Base-by-base conservation (phyloP, 129 eudicot species). In the Artemisia tridentata region DNA sequence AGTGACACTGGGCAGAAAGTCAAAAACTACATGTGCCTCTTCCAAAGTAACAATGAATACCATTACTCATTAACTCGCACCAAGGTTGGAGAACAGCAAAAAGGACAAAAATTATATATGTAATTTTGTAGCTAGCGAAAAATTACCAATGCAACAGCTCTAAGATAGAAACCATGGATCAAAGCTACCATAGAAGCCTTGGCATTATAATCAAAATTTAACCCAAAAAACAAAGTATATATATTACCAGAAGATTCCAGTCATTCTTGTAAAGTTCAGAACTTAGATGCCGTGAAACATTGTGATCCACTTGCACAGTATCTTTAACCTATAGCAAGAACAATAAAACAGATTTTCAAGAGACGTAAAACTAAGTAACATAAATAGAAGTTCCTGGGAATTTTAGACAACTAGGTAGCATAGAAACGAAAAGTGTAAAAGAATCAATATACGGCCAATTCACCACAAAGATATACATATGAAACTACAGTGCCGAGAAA, bases 261-360 rank as follows among this genome's bases (percentile, higher is more conserved):
- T 92, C 98, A 12, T 68, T 78, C 53, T 51, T 68, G 74, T 54
- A 46, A 72, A 92, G 96, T 67, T 92, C 98, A 67, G 67, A 57
- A 21, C 66, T 57, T 75, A 92, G 75, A 81, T 92, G 98, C 78
- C 98, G 87, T 81, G 96, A 83, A 60, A 92, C 98, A 74, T 92
- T 92, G 81, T 87, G 78, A 85, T 92, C 98, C 77, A 92, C 98
- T 86, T 86, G 85, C 68, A 92, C 84, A 14, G 96, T 92, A 78
- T 92, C 98, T 81, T 89, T 92, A 53, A 92, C 98, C 98, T 92
- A 75, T 18, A 5, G 27, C 29, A 66, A 57, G 46, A 51, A 75
- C 52, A 70, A 63, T 41, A 51, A 45, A 17, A 60, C 3, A 60
- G 29, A 50, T 49, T 27, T 15, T 23, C 0, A 16, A n/a, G 29